phyloP scores from a whole-genome alignment of 2,329 filamentous ascomycete species.

The Alternaria triticina region DNA sequence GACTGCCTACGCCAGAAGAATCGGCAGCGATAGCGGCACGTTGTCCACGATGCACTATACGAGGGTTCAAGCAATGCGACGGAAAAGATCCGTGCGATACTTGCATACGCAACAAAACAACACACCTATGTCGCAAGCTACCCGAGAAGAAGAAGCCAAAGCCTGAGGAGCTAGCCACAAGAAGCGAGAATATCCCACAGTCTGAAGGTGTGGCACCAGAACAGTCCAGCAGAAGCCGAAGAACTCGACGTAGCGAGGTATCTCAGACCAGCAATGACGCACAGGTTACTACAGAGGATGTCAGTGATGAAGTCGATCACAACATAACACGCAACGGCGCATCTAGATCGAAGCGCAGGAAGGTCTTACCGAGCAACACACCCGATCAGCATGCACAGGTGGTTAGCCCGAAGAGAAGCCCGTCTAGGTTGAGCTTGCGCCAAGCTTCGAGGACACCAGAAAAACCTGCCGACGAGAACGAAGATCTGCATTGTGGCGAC shows the following conservation, averaged over 20 bases:
- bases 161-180: neutral
- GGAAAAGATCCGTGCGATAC: constrained; percentile 12
- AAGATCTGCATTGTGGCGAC: neutral
- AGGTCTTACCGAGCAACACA: neutral
- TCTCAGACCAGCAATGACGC: neutral
- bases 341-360: neutral
- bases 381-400: neutral
- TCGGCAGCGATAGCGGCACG: constrained; percentile 14
- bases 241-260: neutral
- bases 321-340: neutral
- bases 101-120: constrained; percentile 13
- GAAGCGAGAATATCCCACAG: neutral
- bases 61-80: constrained; percentile 19
- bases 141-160: neutral
- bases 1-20: constrained; percentile 16
- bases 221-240: neutral
- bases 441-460: neutral
- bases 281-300: neutral
- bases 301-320: no score
- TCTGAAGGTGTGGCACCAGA: neutral
- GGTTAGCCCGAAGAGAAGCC: neutral
- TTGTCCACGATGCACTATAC: constrained; percentile 18
- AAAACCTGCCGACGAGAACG: neutral
- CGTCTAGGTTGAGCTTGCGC: neutral
- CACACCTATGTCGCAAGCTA: neutral